Evolutionary conservation across 2,329 filamentous ascomycete genomes (phyloP), one percentile per base, ranked within the genome.

Genomic region (Sporothrix phasma): DNA sequence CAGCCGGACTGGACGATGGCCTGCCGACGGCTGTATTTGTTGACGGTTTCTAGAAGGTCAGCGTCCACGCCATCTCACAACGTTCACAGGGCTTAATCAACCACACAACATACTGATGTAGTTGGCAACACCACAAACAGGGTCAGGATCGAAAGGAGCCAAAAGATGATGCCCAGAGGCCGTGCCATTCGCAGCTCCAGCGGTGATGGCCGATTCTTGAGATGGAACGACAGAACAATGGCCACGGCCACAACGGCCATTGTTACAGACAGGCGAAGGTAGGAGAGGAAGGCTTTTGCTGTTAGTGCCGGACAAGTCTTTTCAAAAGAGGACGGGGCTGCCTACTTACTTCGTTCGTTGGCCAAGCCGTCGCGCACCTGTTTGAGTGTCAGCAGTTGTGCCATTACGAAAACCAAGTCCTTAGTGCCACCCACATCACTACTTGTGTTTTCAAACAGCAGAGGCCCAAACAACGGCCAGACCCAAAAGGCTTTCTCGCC

Each of bases 1-100:
- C 90, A 94, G 1, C 94, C 94, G 34, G 86, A 89, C 77, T 99
- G 94, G 45, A 99, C 94, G 67, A 97, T 82, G 0, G 94, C 94
- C 29, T 82, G 81, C 68, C 87, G 85, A 45, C 83, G 81, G 69
- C 88, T 88, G 74, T 96, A 99, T 72, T 90, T 88, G 70, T 88
- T 88, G 26, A 97, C 77, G 0, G 85, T 87, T 70, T 86, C 82
- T 84, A 34, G 1, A 3, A 7, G 8, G 64, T 56, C 31, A 63
- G 61, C 15, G n/a, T n/a, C n/a, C n/a, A n/a, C n/a, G n/a, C n/a
- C n/a, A n/a, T n/a, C n/a, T n/a, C n/a, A n/a, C n/a, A n/a, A n/a
- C n/a, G n/a, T n/a, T n/a, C n/a, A n/a, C n/a, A n/a, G n/a, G n/a
- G n/a, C n/a, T n/a, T n/a, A n/a, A n/a, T n/a, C n/a, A n/a, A n/a